A percentile compares a stretch with the other conserved stretches of the same genome.
Evolutionary conservation across 163 green algal genomes (phyloP).

Genomic region (Chlamydomonas reinhardtii): DNA sequence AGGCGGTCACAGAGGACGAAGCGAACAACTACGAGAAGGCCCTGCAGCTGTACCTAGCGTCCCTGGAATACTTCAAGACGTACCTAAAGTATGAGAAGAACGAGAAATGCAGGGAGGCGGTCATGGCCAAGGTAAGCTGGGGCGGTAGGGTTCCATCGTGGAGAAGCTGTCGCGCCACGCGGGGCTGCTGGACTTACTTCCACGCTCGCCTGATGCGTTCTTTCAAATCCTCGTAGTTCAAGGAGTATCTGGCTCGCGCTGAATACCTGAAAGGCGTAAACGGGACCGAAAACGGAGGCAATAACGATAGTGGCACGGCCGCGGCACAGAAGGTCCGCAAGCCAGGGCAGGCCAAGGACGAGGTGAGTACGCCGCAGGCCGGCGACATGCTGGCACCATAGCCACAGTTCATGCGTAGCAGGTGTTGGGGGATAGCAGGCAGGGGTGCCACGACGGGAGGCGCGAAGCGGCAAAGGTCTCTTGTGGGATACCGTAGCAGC

Average conservation of each 20-base stretch:
- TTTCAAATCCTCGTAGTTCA: conserved; percentile 71
- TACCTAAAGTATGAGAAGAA: conserved; percentile 99
- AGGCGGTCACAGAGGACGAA: conserved; percentile 94
- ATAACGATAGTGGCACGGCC: conserved; percentile 50
- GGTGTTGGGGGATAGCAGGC: no score
- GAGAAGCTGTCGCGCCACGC: neutral
- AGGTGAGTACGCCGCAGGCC: conserved; percentile 40
- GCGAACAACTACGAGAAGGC: conserved; percentile 93
- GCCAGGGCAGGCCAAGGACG: conserved; percentile 56
- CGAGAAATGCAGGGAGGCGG: conserved; percentile 80
- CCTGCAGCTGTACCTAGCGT: conserved; percentile 88
- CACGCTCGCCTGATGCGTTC: no score
- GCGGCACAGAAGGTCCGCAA: conserved; percentile 59
- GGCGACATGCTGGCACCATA: neutral
- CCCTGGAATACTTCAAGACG: conserved; percentile 94
- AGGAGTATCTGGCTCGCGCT: conserved; percentile 93
- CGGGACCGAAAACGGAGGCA: conserved; percentile 50
- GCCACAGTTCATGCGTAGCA: neutral
- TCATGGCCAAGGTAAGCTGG: conserved; percentile 81
- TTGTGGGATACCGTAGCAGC: no score
- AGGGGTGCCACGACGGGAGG: no score
- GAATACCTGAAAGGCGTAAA: conserved; percentile 92
- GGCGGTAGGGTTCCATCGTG: neutral
- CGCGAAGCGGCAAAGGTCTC: no score
- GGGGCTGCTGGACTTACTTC: neutral